These are phyloP conservation scores for Plantago coronopus DNA, from an alignment of 305 asterid species.

Conservation along the genomic window DNA sequence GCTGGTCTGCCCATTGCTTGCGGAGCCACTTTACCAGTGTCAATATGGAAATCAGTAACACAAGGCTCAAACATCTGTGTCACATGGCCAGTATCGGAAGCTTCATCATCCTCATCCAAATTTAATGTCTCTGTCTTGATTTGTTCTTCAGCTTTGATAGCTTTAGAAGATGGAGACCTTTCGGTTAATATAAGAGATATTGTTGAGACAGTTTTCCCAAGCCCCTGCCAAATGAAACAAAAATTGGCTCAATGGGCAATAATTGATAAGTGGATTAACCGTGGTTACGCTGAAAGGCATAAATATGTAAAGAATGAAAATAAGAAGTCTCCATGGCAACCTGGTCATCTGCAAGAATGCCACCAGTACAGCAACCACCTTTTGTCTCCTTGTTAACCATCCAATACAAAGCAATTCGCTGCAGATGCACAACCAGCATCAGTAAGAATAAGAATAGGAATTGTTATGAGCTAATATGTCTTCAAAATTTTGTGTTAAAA, in stretches of 20 bases:
- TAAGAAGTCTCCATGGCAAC: constrained; percentile 31
- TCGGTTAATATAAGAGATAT: constrained; percentile 92
- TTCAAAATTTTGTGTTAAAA: no score
- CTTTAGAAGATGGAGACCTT: constrained; percentile 64
- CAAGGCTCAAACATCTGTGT: constrained; percentile 34
- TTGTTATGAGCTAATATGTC: no score
- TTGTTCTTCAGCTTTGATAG: constrained; percentile 38
- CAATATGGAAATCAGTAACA: constrained; percentile 29
- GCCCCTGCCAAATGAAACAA: constrained; percentile 62
- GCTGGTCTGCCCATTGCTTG: constrained; percentile 72
- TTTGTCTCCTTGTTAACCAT: constrained; percentile 92
- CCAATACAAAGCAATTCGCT: constrained; percentile 97
- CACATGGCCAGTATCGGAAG: constrained; percentile 25
- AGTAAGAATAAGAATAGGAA: constrained; percentile 25
- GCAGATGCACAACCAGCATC: constrained; percentile 29
- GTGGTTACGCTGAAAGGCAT: not conserved
- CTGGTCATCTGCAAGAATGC: constrained; percentile 99
- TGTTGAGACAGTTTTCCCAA: constrained; percentile 94
- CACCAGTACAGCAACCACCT: constrained; percentile 85
- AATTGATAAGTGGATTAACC: constrained; percentile 1
- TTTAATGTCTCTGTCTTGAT: constrained; percentile 65
- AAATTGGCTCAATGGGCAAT: constrained; percentile 12
- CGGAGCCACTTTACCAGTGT: constrained; percentile 27
- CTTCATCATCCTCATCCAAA: constrained; percentile 83
- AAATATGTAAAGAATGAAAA: not conserved